Conservation (phyloP, 2,329 filamentous ascomycete species). For the Metarhizium rileyi region DNA sequence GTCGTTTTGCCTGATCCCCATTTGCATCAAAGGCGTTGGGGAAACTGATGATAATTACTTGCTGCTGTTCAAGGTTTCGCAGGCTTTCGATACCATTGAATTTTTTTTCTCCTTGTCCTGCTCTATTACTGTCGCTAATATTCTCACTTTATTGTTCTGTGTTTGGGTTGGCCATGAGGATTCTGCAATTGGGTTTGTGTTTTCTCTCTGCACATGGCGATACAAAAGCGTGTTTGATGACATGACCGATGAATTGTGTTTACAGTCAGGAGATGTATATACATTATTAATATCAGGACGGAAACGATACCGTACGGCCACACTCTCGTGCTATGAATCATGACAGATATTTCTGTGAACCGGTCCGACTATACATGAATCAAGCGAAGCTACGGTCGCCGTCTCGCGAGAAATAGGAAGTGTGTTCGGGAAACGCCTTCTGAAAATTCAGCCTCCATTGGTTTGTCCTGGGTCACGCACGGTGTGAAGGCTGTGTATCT, state of each 20-base stretch:
- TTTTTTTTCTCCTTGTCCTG: slow-evolving; percentile 2
- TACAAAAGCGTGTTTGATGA: slow-evolving; percentile 2
- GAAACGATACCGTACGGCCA: neutral
- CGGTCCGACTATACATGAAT: neutral
- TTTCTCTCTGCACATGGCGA: neutral
- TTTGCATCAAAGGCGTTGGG: slow-evolving; percentile 13
- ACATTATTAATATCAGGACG: neutral
- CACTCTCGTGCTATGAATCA: neutral
- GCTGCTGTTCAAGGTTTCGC: slow-evolving; percentile 14
- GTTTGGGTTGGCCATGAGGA: neutral
- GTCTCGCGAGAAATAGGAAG: too few relatives aligned
- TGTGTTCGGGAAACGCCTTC: too few relatives aligned
- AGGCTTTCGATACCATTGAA: slow-evolving; percentile 15
- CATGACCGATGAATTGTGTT: neutral
- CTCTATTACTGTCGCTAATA: slow-evolving; percentile 4
- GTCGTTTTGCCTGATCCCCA: neutral
- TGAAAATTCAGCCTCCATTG: too few relatives aligned
- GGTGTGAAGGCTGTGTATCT: too few relatives aligned
- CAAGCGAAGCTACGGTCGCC: too few relatives aligned
- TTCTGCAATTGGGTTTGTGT: neutral
- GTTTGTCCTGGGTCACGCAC: too few relatives aligned
- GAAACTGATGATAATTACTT: slow-evolving; percentile 10
- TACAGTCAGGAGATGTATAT: neutral
- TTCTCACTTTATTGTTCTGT: neutral
- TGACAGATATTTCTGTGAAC: too few relatives aligned